Evolutionary conservation across 2,329 filamentous ascomycete species (phyloP).

Genomic region (Remersonia thermophila): DNA sequence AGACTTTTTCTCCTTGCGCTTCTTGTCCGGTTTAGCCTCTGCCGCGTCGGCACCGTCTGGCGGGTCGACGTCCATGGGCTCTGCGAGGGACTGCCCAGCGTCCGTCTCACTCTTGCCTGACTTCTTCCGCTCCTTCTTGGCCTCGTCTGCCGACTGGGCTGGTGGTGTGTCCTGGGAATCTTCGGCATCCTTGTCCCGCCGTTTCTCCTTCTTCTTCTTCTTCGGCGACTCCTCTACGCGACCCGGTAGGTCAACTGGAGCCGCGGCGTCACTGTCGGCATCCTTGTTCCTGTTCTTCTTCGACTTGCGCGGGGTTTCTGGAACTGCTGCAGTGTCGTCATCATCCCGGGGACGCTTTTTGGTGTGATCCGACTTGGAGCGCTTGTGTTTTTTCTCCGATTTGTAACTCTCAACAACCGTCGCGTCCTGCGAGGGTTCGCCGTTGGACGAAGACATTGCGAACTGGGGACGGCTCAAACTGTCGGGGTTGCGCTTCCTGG

Average conservation of each 20-base stretch:
- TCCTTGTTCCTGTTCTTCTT: conserved; percentile 27
- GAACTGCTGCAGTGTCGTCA: conserved; percentile 27
- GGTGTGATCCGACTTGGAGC: conserved; percentile 18
- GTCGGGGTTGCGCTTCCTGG: conserved; percentile 1
- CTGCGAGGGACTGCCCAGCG: conserved; percentile 3
- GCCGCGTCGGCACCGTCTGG: conserved; percentile 4
- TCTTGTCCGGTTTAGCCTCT: conserved; percentile 11
- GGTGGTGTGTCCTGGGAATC: conserved; percentile 2
- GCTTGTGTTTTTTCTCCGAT: conserved; percentile 27
- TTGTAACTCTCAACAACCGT: conserved; percentile 14
- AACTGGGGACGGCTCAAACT: background rate
- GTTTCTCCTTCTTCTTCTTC: conserved; percentile 16
- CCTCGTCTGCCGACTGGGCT: conserved; percentile 19
- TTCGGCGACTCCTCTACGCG: background rate
- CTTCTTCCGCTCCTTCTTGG: conserved; percentile 27
- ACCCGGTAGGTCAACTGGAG: background rate
- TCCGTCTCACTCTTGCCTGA: conserved; percentile 22
- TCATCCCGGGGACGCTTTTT: conserved; percentile 34
- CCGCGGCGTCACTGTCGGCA: background rate
- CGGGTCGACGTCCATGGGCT: conserved; percentile 12
- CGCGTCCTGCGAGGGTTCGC: conserved; percentile 5
- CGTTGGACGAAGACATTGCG: conserved; percentile 14
- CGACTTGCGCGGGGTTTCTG: conserved; percentile 35
- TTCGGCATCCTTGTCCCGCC: conserved; percentile 6
- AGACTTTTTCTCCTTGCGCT: conserved; percentile 24